These are phyloP conservation scores for Trichoderma sp. DNA, from an alignment of 2,329 filamentous ascomycete genomes.

Conservation along the genomic window DNA sequence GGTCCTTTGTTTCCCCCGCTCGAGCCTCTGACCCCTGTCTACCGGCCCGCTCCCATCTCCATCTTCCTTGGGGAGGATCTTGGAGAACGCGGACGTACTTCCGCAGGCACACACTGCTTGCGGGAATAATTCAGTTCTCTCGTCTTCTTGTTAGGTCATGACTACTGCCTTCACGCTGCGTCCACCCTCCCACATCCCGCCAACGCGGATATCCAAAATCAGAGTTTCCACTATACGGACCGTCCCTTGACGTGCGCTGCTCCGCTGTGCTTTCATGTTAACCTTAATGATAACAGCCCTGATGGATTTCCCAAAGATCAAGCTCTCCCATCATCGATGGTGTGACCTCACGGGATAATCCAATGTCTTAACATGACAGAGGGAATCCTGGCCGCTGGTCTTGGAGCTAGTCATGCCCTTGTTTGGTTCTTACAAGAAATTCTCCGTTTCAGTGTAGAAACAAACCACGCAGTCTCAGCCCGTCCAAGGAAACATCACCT, in stretches of 20 bases:
- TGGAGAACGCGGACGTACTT: background rate
- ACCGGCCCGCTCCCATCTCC: slow-evolving; percentile 9
- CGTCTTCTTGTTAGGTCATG: background rate
- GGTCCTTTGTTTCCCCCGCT: background rate
- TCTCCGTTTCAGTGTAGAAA: background rate
- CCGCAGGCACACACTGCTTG: background rate
- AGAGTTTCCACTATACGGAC: background rate
- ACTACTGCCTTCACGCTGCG: background rate
- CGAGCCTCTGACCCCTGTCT: background rate
- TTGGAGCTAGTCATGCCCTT: background rate
- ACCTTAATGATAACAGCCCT: background rate
- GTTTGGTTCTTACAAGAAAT: background rate
- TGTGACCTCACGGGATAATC: background rate
- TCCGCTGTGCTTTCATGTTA: background rate
- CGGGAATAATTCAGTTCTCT: background rate
- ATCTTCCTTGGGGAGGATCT: slow-evolving; percentile 5
- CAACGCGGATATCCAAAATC: background rate
- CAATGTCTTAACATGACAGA: background rate
- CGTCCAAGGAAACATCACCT: background rate
- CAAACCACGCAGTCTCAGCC: background rate
- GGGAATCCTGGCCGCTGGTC: background rate
- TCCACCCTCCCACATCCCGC: background rate
- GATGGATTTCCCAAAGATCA: background rate
- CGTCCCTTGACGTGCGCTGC: slow-evolving; percentile 1
- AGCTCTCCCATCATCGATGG: background rate